Evolutionary conservation across 164 flowering plant genomes (phyloP).

Genomic region (Dillenia suffruticosa): DNA sequence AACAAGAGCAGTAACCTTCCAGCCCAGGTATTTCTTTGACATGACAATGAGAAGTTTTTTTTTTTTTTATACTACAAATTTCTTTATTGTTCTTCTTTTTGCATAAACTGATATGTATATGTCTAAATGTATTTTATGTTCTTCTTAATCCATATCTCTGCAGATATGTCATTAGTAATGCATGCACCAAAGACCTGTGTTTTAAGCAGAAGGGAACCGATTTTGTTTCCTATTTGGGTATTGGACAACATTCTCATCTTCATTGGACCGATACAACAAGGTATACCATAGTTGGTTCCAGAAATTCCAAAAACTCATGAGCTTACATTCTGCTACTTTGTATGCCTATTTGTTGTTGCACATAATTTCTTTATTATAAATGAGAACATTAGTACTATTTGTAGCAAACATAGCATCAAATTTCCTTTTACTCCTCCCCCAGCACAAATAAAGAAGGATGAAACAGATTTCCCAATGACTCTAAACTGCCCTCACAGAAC

Average conservation of each 20-base stretch:
- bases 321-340: no score
- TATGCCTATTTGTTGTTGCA: no score
- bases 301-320: not conserved
- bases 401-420: no score
- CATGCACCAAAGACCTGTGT: constrained; percentile 67
- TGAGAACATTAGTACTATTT: no score
- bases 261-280: constrained; percentile 78
- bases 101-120: not conserved
- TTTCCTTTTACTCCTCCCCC: no score
- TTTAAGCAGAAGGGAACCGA: constrained; percentile 93
- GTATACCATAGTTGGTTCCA: constrained; percentile 21
- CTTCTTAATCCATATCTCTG: constrained; percentile 8
- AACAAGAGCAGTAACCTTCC: constrained; percentile 75
- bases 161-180: constrained; percentile 93
- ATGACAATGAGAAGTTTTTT: not conserved
- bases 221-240: constrained; percentile 35
- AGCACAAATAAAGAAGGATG: no score
- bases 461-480: no score
- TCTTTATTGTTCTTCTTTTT: constrained; percentile 1
- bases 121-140: not conserved
- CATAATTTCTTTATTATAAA: no score
- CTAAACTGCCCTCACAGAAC: no score
- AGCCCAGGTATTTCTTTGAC: constrained; percentile 65
- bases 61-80: not conserved
- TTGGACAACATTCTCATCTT: constrained; percentile 77